Evolutionary conservation across 306 rosid species (phyloP), one percentile per base, ranked within the genome.

Genomic region (Hylodesmum podocarpum): DNA sequence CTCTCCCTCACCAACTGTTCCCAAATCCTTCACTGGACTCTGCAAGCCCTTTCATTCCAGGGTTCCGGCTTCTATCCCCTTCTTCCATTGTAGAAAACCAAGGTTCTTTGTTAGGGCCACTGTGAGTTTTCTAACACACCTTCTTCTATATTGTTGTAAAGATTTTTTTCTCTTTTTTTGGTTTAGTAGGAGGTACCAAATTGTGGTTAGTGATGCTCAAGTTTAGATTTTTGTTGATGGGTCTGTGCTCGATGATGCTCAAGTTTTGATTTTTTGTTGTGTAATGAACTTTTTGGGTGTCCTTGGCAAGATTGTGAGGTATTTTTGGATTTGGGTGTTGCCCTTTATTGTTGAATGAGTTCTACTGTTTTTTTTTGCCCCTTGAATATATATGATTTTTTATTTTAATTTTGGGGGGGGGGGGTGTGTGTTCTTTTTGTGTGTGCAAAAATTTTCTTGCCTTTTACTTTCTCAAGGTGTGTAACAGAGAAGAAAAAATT

Each of bases 61-160:
- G 7, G 77, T 79, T 19, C 74, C 90, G 66, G 75, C 86, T n/a
- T 88, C 91, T 2, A 0, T 84, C 66, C 79, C 89, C 2, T 75
- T 82, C 36, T 58, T 58, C 43, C 89, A 73, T 73, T 64, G 81
- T 46, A 33, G 84, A 8, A 81, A 75, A 15, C 87, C 86, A n/a
- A 34, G 83, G 84, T 95, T 91, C 89, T 28, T 84, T 3, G 90
- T 92, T 67, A 86, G 86, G 18, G 97, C 96, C 63, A 76, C 92
- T 71, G 98, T 87, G 9, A 84, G 84, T 85, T 14, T 47, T 53
- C 21, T 72, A 0, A 55, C 10, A 13, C 19, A 29, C 72, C 72
- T 39, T 37, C 18, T 58, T 21, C 47, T 66, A 44, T 40, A 22
- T 1, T 69, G 10, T 25, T 44, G 31, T 27, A 1, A 58, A 39